Base-by-base conservation (phyloP, 805 yeast genomes). In the Teunomyces gatunensis region DNA sequence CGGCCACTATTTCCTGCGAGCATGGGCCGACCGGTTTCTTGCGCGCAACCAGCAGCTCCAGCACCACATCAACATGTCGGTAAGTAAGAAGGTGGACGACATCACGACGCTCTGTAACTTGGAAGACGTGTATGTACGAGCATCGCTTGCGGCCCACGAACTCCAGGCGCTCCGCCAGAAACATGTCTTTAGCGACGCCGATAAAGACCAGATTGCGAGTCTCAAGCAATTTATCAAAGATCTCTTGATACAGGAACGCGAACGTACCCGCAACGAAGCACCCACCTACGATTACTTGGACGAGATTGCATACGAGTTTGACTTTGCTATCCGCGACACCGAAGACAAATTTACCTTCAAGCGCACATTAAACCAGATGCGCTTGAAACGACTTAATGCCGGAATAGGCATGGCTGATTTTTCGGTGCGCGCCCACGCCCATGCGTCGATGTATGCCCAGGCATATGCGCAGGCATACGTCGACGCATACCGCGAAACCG, bases 231-330 rank as follows among this genome's bases (percentile, higher is more conserved):
- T 20, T 27, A 23, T 37, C 12, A 21, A 23, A 6, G 29, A 21
- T n/a, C 23, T 37, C 15, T 23, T 37, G 40, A n/a, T 23, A 17
- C 18, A 37, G 25, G 40, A 37, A 13, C 40, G 20, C 11, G 40
- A 37, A 11, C 40, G 40, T 5, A 37, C 40, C 28, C 25, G 25
- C 10, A 6, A 21, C 20, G 40, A 37, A 5, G 40, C 25, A 6
- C 40, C 40, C 5, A 37, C 40, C n/a, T 37, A 21, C 28, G 40
- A 37, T n/a, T 37, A 37, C 29, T 27, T 37, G 11, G 40, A 37
- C 29, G 40, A 37, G 15, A 17, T 37, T 7, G 25, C 40, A 11
- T 37, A 37, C 40, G 40, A 37, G 29, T 37, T 37, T 12, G 40
- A 37, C 29, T 37, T 37, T 37, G 40, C 12, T 2, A 21, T 37